These are phyloP conservation scores for Excoecaria cochinchinensis DNA, from an alignment of 345 rosid species.

Conservation along the genomic window DNA sequence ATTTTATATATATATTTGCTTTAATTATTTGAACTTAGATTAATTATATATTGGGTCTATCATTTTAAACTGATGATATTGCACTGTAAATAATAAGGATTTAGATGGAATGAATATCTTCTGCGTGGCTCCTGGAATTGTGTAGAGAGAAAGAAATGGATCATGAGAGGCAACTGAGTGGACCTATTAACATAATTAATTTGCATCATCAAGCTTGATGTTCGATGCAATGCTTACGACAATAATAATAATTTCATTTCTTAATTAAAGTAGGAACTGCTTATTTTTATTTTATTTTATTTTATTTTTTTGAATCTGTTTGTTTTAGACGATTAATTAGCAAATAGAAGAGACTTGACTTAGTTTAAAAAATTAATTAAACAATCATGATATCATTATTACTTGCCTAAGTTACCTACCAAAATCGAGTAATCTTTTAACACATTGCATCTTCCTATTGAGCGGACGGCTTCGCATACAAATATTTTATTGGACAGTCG, in stretches of 20 bases:
- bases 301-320: background rate
- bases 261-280: no score
- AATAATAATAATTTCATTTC: background rate
- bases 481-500: background rate
- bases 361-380: background rate
- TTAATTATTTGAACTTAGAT: no score
- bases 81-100: no score
- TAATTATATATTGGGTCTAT: no score
- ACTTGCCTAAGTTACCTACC: background rate
- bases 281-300: background rate
- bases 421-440: conserved; percentile 9
- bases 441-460: conserved; percentile 13
- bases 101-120: no score
- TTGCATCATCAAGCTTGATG: background rate
- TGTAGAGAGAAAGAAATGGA: background rate
- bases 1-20: no score
- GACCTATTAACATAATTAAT: background rate
- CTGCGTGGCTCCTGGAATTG: no score
- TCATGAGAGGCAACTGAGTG: background rate
- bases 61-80: no score
- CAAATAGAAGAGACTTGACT: background rate
- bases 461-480: conserved; percentile 11
- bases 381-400: background rate
- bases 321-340: background rate
- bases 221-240: background rate